A percentile compares a stretch with the other conserved stretches of the same genome.
Evolutionary conservation across 495 filamentous ascomycete species (phyloP).

Genomic region (Hypomontagnella monticulosa): DNA sequence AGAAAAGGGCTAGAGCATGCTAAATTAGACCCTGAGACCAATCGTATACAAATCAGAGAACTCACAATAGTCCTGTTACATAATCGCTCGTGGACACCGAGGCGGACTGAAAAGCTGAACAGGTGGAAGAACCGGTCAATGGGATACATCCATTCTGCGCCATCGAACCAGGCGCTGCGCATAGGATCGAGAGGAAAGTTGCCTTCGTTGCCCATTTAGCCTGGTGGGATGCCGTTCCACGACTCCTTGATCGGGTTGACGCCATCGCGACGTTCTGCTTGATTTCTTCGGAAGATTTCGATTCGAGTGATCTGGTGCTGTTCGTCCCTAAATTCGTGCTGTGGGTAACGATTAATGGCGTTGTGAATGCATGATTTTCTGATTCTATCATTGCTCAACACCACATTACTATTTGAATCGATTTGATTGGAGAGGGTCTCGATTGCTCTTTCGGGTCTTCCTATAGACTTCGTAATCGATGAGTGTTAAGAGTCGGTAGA

Average conservation of each 20-base stretch:
- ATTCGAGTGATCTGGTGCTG: slow-evolving; percentile 2
- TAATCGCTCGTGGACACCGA: slow-evolving; percentile 78
- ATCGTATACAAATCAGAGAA: slow-evolving; percentile 34
- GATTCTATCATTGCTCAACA: slow-evolving; percentile 43
- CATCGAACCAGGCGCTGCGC: slow-evolving; percentile 46
- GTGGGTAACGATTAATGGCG: slow-evolving; percentile 27
- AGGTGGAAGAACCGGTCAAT: slow-evolving; percentile 78
- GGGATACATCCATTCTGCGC: slow-evolving; percentile 71
- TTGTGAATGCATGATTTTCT: slow-evolving; percentile 38
- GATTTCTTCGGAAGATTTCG: slow-evolving; percentile 8
- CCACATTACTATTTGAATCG: slow-evolving; percentile 33
- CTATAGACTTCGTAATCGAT: slow-evolving; percentile 2
- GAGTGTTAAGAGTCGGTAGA: not conserved
- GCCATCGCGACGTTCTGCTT: slow-evolving; percentile 21
- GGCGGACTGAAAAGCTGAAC: slow-evolving; percentile 82
- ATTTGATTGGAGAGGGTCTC: not conserved
- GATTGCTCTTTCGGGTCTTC: not conserved
- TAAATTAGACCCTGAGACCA: slow-evolving; percentile 29
- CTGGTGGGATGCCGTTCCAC: slow-evolving; percentile 13
- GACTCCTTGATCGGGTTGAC: slow-evolving; percentile 5
- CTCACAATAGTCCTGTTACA: slow-evolving; percentile 80
- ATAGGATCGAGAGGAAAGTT: slow-evolving; percentile 45
- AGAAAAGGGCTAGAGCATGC: slow-evolving; percentile 78
- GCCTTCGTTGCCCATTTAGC: slow-evolving; percentile 25
- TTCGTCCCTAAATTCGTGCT: slow-evolving; percentile 21